Conservation (phyloP, 2,329 filamentous ascomycete species). For the Sporothrix phasma region DNA sequence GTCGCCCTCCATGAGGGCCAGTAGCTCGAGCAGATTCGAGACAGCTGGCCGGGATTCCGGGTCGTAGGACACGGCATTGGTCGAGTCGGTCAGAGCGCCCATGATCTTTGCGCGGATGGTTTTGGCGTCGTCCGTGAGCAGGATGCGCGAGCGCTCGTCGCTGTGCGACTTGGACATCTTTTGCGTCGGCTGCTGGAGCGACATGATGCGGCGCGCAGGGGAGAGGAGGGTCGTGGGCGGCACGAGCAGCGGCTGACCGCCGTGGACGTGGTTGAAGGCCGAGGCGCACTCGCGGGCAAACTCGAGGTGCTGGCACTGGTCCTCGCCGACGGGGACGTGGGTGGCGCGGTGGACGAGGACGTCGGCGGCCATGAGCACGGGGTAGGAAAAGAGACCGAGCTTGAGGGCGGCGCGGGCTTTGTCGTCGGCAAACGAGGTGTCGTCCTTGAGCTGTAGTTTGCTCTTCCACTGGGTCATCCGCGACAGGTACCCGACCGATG, state of each 20-base stretch:
- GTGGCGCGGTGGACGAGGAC: conserved; percentile 83
- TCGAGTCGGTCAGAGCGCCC: conserved; percentile 66
- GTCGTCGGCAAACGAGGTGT: conserved; percentile 48
- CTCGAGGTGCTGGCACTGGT: conserved; percentile 89
- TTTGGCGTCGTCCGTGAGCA: conserved; percentile 61
- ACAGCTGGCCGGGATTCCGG: conserved; percentile 63
- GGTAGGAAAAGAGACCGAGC: conserved; percentile 89
- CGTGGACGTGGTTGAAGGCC: conserved; percentile 72
- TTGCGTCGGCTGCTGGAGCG: conserved; percentile 60
- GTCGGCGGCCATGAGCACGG: conserved; percentile 89
- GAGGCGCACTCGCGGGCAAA: conserved; percentile 78
- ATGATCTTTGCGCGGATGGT: conserved; percentile 61
- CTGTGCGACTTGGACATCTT: conserved; percentile 94
- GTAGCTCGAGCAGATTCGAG: conserved; percentile 73
- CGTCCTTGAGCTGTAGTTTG: conserved; percentile 57
- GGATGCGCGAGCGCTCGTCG: conserved; percentile 63
- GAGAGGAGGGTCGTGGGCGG: conserved; percentile 61
- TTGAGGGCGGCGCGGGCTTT: conserved; percentile 55
- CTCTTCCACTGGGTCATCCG: conserved; percentile 99
- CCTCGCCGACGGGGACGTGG: conserved; percentile 92
- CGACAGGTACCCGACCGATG: conserved; percentile 85
- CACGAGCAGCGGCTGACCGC: conserved; percentile 47
- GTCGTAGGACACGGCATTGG: conserved; percentile 60
- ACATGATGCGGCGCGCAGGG: conserved; percentile 83
- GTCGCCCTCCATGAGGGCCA: conserved; percentile 53